Conservation (phyloP, 805 yeast genomes). For the Naumovozyma castellii region DNA sequence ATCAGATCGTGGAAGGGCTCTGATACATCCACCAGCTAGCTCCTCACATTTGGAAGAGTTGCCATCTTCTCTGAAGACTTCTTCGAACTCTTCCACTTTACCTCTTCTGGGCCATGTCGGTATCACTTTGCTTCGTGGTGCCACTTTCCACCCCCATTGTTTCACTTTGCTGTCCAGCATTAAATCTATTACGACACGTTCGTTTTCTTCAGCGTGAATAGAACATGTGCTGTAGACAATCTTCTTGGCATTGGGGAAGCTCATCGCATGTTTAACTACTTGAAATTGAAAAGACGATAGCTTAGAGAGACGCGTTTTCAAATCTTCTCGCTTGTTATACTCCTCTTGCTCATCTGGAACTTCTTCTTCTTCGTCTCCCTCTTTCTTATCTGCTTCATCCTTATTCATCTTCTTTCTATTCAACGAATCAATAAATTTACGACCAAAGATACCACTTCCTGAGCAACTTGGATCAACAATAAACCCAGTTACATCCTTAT, state of each 20-base stretch:
- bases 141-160: constrained; percentile 65
- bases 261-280: constrained; percentile 80
- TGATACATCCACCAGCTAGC: constrained; percentile 76
- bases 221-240: constrained; percentile 95
- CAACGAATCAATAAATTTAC: constrained; percentile 47
- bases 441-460: constrained; percentile 95
- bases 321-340: constrained; percentile 37
- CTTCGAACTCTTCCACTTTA: constrained; percentile 51
- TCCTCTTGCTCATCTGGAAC: constrained; percentile 38
- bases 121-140: constrained; percentile 50
- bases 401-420: constrained; percentile 24
- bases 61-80: constrained; percentile 35
- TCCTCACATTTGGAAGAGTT: constrained; percentile 39
- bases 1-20: constrained; percentile 78
- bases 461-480: constrained; percentile 96
- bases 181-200: constrained; percentile 76
- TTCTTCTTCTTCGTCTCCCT: constrained; percentile 12
- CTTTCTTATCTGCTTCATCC: constrained; percentile 5
- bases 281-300: constrained; percentile 80
- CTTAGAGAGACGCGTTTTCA: constrained; percentile 40
- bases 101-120: constrained; percentile 90
- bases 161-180: constrained; percentile 57
- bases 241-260: constrained; percentile 64
- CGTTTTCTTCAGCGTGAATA: constrained; percentile 88
- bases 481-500: constrained; percentile 60